phyloP scores from a whole-genome alignment of 108 stramenopile species.

The Cyclostephanos tholiformis region DNA sequence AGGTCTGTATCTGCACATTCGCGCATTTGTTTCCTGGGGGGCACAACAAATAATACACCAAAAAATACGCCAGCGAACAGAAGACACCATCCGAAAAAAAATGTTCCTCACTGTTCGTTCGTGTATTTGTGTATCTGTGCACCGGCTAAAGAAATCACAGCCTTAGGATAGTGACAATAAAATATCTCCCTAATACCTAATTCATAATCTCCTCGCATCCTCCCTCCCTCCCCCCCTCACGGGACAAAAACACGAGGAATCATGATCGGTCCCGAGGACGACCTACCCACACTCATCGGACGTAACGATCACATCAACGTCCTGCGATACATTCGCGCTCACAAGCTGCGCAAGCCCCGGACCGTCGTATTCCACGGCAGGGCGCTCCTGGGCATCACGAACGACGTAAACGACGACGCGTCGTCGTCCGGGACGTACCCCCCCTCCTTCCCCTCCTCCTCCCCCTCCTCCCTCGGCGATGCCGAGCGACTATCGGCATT shows the following conservation, averaged over 20 bases:
- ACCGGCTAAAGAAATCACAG: too few species aligned
- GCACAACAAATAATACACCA: too few species aligned
- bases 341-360: constrained; percentile 71
- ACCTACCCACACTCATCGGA: constrained; percentile 61
- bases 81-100: too few species aligned
- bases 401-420: constrained; percentile 3
- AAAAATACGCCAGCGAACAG: too few species aligned
- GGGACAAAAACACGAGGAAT: background rate
- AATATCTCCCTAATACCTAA: too few species aligned
- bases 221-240: background rate
- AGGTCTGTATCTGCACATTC: too few species aligned
- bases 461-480: constrained; percentile 35
- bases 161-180: too few species aligned
- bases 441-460: background rate
- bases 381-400: constrained; percentile 49
- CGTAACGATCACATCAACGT: constrained; percentile 73
- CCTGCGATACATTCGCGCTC: constrained; percentile 75
- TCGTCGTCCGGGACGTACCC: background rate
- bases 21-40: too few species aligned
- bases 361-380: constrained; percentile 63
- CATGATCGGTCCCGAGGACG: constrained; percentile 75
- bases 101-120: too few species aligned
- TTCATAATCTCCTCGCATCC: too few species aligned
- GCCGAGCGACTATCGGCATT: constrained; percentile 60
- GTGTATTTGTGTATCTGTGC: too few species aligned